A percentile compares a stretch with the other conserved stretches of the same genome.
Conservation (phyloP, 805 yeast species). For the Candida piceae region DNA sequence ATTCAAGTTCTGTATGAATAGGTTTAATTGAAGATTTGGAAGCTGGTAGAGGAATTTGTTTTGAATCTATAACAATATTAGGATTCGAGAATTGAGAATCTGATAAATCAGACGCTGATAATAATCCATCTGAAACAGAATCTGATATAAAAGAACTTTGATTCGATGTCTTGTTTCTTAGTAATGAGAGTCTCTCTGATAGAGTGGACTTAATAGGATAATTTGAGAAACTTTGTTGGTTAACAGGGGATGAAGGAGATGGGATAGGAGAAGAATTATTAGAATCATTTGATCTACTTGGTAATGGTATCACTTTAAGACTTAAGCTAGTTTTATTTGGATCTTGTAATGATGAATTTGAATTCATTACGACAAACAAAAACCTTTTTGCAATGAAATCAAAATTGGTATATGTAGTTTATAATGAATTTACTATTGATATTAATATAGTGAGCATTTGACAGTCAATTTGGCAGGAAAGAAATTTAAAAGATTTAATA, state of each 20-base stretch:
- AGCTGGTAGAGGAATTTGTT: not conserved
- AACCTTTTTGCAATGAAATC: too few relatives aligned
- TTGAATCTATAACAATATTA: too few relatives aligned
- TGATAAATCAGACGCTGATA: not conserved
- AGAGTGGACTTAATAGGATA: constrained; percentile 8
- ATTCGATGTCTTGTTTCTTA: constrained; percentile 7
- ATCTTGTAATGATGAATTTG: too few relatives aligned
- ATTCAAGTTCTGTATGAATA: constrained; percentile 6
- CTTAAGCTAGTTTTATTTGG: too few relatives aligned
- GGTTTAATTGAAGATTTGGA: constrained; percentile 3
- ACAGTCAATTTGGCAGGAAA: too few relatives aligned
- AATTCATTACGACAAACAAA: too few relatives aligned
- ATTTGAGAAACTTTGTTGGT: not conserved
- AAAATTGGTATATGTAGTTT: too few relatives aligned
- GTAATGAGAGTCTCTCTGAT: constrained; percentile 9
- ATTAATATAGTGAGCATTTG: too few relatives aligned
- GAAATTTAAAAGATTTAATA: too few relatives aligned
- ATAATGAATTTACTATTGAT: too few relatives aligned
- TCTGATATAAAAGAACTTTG: not conserved
- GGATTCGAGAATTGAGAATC: not conserved
- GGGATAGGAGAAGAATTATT: not conserved
- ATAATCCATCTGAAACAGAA: not conserved
- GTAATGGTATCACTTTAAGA: too few relatives aligned
- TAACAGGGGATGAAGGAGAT: not conserved
- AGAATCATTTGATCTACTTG: too few relatives aligned